Evolutionary conservation across 2,329 filamentous ascomycete genomes (phyloP).

Genomic region (Colletotrichum falcatum): DNA sequence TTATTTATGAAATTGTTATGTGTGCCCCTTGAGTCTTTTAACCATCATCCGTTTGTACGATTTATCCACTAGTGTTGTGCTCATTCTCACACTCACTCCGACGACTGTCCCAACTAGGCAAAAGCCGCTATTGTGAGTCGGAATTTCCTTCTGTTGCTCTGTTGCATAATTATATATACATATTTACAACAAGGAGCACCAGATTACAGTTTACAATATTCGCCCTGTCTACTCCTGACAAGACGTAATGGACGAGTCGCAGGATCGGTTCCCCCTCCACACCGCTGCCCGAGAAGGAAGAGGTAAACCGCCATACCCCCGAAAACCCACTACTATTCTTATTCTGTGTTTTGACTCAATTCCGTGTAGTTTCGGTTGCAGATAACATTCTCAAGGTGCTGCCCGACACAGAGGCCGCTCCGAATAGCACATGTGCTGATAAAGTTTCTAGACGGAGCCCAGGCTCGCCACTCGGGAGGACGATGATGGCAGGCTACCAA

Average conservation of each 20-base stretch:
- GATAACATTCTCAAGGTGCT: conserved; percentile 67
- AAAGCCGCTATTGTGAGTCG: no score
- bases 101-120: neutral
- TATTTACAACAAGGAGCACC: neutral
- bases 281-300: conserved; percentile 87
- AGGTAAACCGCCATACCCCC: conserved; percentile 64
- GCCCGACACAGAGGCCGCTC: conserved; percentile 47
- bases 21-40: neutral
- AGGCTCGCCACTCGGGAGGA: conserved; percentile 80
- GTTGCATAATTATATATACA: neutral
- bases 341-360: neutral
- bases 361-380: conserved; percentile 70
- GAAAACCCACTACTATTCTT: neutral
- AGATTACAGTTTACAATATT: neutral
- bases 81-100: neutral
- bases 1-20: neutral
- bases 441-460: conserved; percentile 73
- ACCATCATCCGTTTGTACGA: neutral
- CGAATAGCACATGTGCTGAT: neutral
- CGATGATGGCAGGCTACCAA: conserved; percentile 87
- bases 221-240: no score
- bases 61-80: no score
- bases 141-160: neutral
- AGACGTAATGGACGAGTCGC: conserved; percentile 48
- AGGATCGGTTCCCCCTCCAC: conserved; percentile 83